Evolutionary conservation across 169 alveolate genomes (phyloP).

Genomic region (Sarcocystis neurona): DNA sequence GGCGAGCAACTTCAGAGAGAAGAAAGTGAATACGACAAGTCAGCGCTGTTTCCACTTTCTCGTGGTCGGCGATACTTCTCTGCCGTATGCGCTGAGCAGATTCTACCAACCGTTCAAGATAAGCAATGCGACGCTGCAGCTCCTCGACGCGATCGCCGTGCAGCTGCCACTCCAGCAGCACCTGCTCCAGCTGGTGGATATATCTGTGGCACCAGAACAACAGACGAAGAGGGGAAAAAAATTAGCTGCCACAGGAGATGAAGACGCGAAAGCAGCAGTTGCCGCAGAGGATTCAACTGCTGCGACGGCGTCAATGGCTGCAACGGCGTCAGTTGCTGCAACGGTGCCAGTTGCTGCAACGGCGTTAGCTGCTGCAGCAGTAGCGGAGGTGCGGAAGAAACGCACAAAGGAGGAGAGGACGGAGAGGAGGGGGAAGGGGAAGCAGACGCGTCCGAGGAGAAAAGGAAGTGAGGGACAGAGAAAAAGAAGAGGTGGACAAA

Average conservation of each 20-base stretch:
- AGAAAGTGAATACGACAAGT: background rate
- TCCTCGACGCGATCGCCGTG: background rate
- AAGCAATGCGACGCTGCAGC: background rate
- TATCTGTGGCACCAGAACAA: background rate
- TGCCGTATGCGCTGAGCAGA: background rate
- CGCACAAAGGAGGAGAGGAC: too few species aligned
- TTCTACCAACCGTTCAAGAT: background rate
- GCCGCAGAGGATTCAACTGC: background rate
- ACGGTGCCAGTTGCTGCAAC: background rate
- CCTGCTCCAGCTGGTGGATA: constrained; percentile 12
- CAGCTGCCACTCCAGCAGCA: background rate
- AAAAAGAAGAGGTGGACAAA: too few species aligned
- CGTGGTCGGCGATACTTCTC: background rate
- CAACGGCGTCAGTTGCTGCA: background rate
- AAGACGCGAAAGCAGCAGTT: background rate
- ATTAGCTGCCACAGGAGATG: background rate
- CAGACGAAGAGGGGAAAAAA: background rate
- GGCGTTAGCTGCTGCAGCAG: background rate
- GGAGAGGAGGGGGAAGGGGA: too few species aligned
- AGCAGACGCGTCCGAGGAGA: too few species aligned
- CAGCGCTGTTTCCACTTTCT: background rate
- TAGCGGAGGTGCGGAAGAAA: background rate
- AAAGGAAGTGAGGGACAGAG: too few species aligned
- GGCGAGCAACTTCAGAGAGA: background rate
- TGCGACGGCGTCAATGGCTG: background rate